Evolutionary conservation across 441 rosid species (phyloP).

Genomic region (Rhodomyrtus psidioides): DNA sequence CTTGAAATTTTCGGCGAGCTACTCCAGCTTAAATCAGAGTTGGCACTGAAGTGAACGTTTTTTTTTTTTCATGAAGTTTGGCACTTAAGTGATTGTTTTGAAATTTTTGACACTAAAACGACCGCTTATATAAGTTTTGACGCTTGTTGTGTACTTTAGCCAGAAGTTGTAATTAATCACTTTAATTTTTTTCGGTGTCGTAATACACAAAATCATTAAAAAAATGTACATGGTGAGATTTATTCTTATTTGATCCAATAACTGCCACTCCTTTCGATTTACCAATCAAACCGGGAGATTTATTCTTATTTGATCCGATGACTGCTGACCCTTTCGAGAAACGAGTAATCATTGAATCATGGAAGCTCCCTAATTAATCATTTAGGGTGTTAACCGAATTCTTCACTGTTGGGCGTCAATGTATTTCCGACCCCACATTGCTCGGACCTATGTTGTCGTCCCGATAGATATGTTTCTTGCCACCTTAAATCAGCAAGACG

Average conservation of each 20-base stretch:
- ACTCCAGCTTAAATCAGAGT: too few species aligned
- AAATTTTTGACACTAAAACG: too few species aligned
- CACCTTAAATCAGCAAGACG: background rate
- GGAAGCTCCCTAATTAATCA: background rate
- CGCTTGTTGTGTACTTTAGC: too few species aligned
- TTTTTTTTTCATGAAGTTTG: too few species aligned
- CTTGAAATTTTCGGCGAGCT: too few species aligned
- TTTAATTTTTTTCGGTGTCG: rapidly evolving
- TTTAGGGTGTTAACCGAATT: background rate
- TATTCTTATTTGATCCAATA: background rate
- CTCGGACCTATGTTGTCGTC: background rate
- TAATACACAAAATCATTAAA: background rate
- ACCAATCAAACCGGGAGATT: too few species aligned
- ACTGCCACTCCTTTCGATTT: background rate
- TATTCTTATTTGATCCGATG: too few species aligned
- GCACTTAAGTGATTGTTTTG: too few species aligned
- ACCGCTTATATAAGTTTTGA: too few species aligned
- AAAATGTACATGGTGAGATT: background rate
- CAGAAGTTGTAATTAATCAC: background rate
- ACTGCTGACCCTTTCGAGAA: background rate
- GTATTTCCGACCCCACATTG: background rate
- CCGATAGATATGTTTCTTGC: rapidly evolving
- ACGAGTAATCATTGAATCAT: background rate
- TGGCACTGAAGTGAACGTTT: too few species aligned
- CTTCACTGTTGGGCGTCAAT: rapidly evolving